These are phyloP conservation scores for Hyaloscypha variabilis DNA, from an alignment of 495 filamentous ascomycete species.

Conservation along the genomic window DNA sequence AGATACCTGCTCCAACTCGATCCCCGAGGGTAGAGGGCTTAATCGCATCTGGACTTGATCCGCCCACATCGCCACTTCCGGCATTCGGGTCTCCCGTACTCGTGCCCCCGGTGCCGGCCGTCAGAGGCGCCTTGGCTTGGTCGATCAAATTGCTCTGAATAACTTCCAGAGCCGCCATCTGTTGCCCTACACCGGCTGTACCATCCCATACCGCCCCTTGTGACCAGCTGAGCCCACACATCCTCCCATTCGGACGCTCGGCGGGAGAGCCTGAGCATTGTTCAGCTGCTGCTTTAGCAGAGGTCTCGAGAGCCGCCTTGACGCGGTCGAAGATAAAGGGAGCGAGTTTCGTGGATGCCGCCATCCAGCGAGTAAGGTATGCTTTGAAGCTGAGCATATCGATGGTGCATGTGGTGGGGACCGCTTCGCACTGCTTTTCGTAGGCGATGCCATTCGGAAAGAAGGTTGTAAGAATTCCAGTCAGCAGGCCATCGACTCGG, in stretches of 20 bases:
- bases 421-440: conserved; percentile 69
- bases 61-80: conserved; percentile 36
- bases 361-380: conserved; percentile 74
- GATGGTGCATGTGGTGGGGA: conserved; percentile 48
- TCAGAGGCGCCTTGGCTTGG: conserved; percentile 31
- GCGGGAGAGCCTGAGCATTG: conserved; percentile 58
- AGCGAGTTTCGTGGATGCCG: conserved; percentile 55
- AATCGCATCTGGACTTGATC: too few relatives aligned
- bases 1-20: conserved; percentile 59
- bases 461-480: conserved; percentile 53
- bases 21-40: conserved; percentile 38
- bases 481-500: conserved; percentile 41
- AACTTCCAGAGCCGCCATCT: conserved; percentile 56
- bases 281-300: conserved; percentile 65
- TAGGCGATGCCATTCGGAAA: conserved; percentile 57
- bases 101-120: conserved; percentile 66
- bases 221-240: conserved; percentile 67
- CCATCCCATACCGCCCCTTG: conserved; percentile 53
- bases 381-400: conserved; percentile 84
- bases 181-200: conserved; percentile 51
- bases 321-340: conserved; percentile 51
- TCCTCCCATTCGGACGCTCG: conserved; percentile 50
- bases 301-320: conserved; percentile 48
- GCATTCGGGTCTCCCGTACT: conserved; percentile 71
- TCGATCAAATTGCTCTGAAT: conserved; percentile 38